Evolutionary conservation across 192 early-diverging fungal species (phyloP).

Genomic region (Linnemannia schmuckeri): DNA sequence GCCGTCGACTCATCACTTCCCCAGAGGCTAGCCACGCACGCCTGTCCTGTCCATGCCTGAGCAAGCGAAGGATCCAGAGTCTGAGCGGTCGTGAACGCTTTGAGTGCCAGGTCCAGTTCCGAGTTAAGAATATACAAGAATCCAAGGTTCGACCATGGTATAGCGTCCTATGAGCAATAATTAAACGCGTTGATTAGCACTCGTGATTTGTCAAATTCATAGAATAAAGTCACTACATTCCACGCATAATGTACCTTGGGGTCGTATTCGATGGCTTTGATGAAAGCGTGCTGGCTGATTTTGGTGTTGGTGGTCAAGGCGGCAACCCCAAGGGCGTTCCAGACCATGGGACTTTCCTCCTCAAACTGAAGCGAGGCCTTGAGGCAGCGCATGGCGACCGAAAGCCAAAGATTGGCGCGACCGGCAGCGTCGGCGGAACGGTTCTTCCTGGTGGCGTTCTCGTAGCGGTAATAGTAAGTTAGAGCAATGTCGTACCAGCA

Average conservation of each 20-base stretch:
- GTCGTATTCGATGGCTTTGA: constrained; percentile 80
- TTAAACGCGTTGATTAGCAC: neutral
- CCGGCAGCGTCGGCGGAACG: neutral
- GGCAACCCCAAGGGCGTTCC: constrained; percentile 83
- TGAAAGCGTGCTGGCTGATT: constrained; percentile 88
- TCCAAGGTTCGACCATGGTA: constrained; percentile 88
- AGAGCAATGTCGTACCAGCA: constrained; percentile 69
- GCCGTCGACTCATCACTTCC: constrained; percentile 68
- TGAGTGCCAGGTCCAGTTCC: constrained; percentile 82
- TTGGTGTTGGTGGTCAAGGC: constrained; percentile 58
- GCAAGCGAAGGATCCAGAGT: constrained; percentile 83
- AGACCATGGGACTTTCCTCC: constrained; percentile 65
- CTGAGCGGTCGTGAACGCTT: constrained; percentile 80
- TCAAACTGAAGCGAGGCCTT: constrained; percentile 76
- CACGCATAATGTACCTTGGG: constrained; percentile 62
- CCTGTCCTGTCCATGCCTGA: constrained; percentile 90
- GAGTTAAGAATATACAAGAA: constrained; percentile 78
- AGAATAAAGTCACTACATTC: neutral
- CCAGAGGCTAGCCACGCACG: constrained; percentile 75
- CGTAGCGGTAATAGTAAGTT: constrained; percentile 58
- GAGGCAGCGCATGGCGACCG: constrained; percentile 59
- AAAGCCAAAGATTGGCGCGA: constrained; percentile 22
- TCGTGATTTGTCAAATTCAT: neutral
- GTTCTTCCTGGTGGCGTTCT: constrained; percentile 33
- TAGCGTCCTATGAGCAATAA: constrained; percentile 57